phyloP scores from a whole-genome alignment of 2,329 filamentous ascomycete genomes.

The Calonectria henricotiae region DNA sequence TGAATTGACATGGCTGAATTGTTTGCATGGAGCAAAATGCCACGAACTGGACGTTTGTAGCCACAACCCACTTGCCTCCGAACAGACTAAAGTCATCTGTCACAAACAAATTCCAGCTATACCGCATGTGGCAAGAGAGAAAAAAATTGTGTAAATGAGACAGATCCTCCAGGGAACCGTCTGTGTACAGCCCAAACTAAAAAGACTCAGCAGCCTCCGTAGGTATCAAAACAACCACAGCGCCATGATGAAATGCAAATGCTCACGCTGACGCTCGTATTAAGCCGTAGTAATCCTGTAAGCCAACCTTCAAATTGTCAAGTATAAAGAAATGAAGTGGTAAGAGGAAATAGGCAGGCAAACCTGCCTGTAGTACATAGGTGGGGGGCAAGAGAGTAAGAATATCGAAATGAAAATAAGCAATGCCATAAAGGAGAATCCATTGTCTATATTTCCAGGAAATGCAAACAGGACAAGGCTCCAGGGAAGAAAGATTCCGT shows the following conservation, averaged over 20 bases:
- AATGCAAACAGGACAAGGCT: conserved; percentile 17
- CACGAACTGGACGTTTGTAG: background rate
- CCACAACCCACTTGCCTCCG: background rate
- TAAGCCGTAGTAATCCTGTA: conserved; percentile 24
- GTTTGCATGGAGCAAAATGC: background rate
- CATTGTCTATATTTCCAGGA: conserved; percentile 25
- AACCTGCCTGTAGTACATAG: background rate
- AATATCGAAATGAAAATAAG: background rate
- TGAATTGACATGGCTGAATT: conserved; percentile 1
- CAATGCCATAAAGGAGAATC: conserved; percentile 8
- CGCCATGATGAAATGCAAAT: conserved; percentile 34
- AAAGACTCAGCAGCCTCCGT: conserved; percentile 20
- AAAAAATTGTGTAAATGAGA: background rate
- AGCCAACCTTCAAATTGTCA: conserved; percentile 10
- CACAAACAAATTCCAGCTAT: conserved; percentile 3
- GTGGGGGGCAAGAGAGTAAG: background rate
- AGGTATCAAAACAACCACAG: conserved; percentile 21
- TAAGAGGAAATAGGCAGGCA: background rate
- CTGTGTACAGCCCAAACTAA: conserved; percentile 6
- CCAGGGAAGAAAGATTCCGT: background rate
- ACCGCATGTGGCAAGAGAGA: background rate
- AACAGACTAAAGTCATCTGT: background rate
- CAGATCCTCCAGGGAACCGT: conserved; percentile 30
- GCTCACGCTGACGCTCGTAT: conserved; percentile 18
- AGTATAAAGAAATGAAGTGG: conserved; percentile 4